These are phyloP conservation scores for Aspergillus versicolor DNA, from an alignment of 2,329 filamentous ascomycete species.

Conservation along the genomic window DNA sequence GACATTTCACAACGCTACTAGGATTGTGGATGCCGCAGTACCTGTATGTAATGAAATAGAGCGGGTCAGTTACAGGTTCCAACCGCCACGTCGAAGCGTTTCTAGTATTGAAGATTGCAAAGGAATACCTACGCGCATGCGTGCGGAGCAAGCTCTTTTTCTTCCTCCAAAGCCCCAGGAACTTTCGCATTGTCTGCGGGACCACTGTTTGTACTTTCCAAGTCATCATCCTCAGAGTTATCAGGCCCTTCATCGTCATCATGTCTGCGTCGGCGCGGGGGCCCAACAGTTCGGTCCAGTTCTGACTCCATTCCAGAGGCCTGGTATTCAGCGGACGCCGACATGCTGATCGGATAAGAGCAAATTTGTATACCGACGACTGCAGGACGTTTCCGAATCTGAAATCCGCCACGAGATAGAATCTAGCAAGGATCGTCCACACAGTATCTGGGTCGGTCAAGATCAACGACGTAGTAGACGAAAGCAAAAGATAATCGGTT, in stretches of 20 bases:
- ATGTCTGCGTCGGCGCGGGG: conserved; percentile 65
- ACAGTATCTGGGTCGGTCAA: conserved; percentile 1
- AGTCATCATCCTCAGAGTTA: conserved; percentile 77
- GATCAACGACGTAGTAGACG: conserved; percentile 17
- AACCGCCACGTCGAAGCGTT: background rate
- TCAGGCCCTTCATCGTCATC: conserved; percentile 89
- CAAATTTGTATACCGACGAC: background rate
- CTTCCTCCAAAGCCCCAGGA: conserved; percentile 64
- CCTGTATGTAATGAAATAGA: conserved; percentile 46
- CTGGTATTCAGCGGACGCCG: conserved; percentile 72
- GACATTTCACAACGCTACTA: conserved; percentile 91
- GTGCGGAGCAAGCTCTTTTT: conserved; percentile 87
- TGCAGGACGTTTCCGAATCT: background rate
- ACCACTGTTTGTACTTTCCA: conserved; percentile 74
- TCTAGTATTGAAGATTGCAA: background rate
- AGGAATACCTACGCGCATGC: conserved; percentile 79
- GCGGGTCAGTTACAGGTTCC: background rate
- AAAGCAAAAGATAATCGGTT: conserved; percentile 27
- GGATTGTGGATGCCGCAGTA: conserved; percentile 98
- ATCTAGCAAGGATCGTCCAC: conserved; percentile 7
- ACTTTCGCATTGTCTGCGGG: conserved; percentile 71
- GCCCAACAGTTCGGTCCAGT: conserved; percentile 71
- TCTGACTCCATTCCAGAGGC: conserved; percentile 58
- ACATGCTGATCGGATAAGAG: conserved; percentile 62
- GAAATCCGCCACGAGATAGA: conserved; percentile 7